Evolutionary conservation across 164 flowering plant species (phyloP), one percentile per base, ranked within the genome.

Genomic region (Nymphaea colorata): DNA sequence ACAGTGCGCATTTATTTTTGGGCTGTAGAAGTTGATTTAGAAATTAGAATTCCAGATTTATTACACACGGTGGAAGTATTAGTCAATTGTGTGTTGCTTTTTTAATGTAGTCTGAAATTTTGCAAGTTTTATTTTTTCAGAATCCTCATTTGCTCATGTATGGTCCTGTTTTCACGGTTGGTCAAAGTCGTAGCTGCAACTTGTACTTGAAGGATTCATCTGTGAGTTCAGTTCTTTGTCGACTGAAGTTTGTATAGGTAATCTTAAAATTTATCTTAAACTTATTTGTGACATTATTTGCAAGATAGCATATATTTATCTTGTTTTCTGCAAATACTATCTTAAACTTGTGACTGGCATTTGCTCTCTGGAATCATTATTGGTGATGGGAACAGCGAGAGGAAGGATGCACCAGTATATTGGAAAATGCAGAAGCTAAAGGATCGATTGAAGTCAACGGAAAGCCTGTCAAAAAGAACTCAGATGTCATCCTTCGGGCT

Each of bases 401-500:
- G 8, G 86, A 83, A 60, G 67, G 70, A 71, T 70, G 71, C 43
- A 79, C 82, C 64, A 91, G 91, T 4, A 68, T 83, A 69, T 85
- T 92, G 67, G 98, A 92, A 75, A 83, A 81, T 75, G 73, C 78
- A 17, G 96, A 91, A 41, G 85, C 85, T 83, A 90, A 90, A 79
- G 96, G 96, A 67, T 72, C 81, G 43, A 91, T 92, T 71, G 86
- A 75, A 71, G 83, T 88, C 15, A 92, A 92, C 75, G 93, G 95
- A 65, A 75, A 71, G 57, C 43, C 62, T 44, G 70, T 90, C 45
- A 85, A 83, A 80, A 90, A 77, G 78, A 79, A 70, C 64, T 16
- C 78, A 18, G 82, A 75, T 67, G 64, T 78, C 65, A 71, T 69
- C 65, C 86, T 92, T 14, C 80, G 72, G 68, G 82, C 96, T 41